Base-by-base conservation (phyloP, 495 filamentous ascomycete genomes). In the Penicillium argentinense region DNA sequence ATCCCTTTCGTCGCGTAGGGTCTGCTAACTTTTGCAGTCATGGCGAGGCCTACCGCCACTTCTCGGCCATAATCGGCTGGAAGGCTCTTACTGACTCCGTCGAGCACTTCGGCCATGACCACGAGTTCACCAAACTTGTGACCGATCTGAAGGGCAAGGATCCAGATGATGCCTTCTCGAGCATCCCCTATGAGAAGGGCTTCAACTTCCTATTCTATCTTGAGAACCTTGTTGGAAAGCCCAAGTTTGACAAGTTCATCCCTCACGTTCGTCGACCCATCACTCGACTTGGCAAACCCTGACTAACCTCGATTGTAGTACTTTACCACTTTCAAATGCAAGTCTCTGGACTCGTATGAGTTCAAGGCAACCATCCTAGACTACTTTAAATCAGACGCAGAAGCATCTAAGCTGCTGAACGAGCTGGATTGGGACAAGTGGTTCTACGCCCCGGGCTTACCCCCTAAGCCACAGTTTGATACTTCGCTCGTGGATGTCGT, bases 101-200 rank as follows among this genome's bases (percentile, higher is more conserved):
- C 9, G 76, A 83, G 4, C 72, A 80, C 29, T 93, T 83, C 56
- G 91, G 91, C 12, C 66, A 82, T 16, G 83, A 91, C 39, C 88
- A 95, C 58, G 86, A 91, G 54, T 98, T 95, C 64, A 98, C 92
- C 1, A 96, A 95, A 63, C 73, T 98, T 40, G 78, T 95, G 43
- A 78, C 89, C 34, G 84, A 87, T 54, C 81, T 97, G 39, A 87
- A 92, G 59, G 92, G 88, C 32, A 84, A 91, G 59, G 90, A 97
- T 59, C 92, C 92, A 0, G 93, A 97, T 66, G 92, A 98, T 70
- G 88, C 91, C 5, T 98, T 96, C 68, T 91, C 87, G 39, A 85
- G 79, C 22, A 74, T 97, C 21, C 93, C 93, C 5, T 78, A 78
- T 41, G 76, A 86, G 63, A 86, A 87, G 61, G 87, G 87, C 3